Evolutionary conservation across 2,329 filamentous ascomycete genomes (phyloP).

Genomic region (Drechmeria coniospora): DNA sequence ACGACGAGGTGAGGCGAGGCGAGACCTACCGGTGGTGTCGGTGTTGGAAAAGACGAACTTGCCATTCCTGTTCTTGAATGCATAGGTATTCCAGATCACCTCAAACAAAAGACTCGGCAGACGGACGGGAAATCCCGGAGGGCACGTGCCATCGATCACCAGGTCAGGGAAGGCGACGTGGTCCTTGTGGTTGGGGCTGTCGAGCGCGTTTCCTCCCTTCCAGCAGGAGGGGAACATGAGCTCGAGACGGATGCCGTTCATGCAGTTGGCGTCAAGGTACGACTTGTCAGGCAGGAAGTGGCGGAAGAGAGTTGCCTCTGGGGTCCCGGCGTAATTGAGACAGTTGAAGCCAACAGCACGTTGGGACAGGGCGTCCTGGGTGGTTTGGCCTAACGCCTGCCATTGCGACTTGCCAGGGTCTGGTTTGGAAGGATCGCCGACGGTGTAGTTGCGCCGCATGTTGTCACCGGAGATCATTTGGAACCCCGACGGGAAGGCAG

Average conservation of each 20-base stretch:
- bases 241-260: conserved; percentile 68
- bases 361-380: conserved; percentile 54
- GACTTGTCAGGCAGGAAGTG: conserved; percentile 69
- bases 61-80: conserved; percentile 46
- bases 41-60: conserved; percentile 65
- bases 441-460: conserved; percentile 51
- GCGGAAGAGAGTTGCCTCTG: conserved; percentile 65
- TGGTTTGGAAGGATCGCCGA: conserved; percentile 48
- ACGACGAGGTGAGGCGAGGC: background rate
- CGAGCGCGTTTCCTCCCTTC: conserved; percentile 53
- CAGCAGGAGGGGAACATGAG: conserved; percentile 84
- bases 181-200: conserved; percentile 38
- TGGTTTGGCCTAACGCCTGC: conserved; percentile 44
- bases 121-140: conserved; percentile 49
- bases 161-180: conserved; percentile 67
- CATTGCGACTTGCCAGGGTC: conserved; percentile 56
- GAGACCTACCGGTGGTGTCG: conserved; percentile 51
- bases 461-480: conserved; percentile 69
- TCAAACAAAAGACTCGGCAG: conserved; percentile 70
- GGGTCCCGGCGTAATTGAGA: conserved; percentile 54
- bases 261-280: conserved; percentile 67
- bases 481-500: conserved; percentile 63
- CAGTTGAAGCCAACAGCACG: conserved; percentile 92
- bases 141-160: conserved; percentile 65
- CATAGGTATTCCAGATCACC: conserved; percentile 64